phyloP scores from a whole-genome alignment of 1,284 basidiomycete species.

The Anthracocystis walkeri region DNA sequence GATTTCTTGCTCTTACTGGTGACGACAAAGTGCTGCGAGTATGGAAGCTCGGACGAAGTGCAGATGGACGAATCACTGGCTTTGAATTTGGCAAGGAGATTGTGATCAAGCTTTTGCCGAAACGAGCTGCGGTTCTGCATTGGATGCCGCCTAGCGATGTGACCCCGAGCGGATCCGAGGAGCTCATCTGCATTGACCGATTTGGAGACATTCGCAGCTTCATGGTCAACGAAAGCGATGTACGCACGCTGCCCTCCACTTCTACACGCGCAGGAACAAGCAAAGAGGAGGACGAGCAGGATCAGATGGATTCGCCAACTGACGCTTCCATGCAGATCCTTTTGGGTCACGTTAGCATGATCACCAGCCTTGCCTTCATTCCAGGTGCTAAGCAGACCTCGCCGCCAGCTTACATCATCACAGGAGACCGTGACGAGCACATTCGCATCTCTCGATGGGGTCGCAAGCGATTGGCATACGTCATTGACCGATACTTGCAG shows the following conservation, averaged over 20 bases:
- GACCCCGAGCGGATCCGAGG: conserved; percentile 34
- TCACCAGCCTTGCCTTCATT: conserved; percentile 60
- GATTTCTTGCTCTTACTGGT: conserved; percentile 58
- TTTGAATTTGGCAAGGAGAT: conserved; percentile 54
- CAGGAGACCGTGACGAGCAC: conserved; percentile 67
- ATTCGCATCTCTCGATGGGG: conserved; percentile 68
- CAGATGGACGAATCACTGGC: conserved; percentile 16
- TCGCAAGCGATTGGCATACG: conserved; percentile 47
- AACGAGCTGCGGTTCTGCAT: conserved; percentile 60
- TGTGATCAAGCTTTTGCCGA: conserved; percentile 55
- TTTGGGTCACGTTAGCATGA: conserved; percentile 64
- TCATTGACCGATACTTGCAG: conserved; percentile 60
- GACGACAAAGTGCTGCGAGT: conserved; percentile 66
- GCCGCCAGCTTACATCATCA: conserved; percentile 53
- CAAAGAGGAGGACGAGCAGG: conserved; percentile 29
- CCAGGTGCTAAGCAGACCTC: conserved; percentile 14
- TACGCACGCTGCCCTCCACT: conserved; percentile 16
- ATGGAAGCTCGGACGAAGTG: conserved; percentile 37
- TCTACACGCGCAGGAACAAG: not conserved
- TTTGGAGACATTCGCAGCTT: conserved; percentile 64
- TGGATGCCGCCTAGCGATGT: conserved; percentile 48
- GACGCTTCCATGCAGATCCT: conserved; percentile 55
- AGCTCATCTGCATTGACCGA: conserved; percentile 59
- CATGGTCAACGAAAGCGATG: conserved; percentile 33
- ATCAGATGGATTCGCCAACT: conserved; percentile 47